Evolutionary conservation across 2,329 filamentous ascomycete genomes (phyloP), one percentile per base, ranked within the genome.

Genomic region (Didymella pomorum): DNA sequence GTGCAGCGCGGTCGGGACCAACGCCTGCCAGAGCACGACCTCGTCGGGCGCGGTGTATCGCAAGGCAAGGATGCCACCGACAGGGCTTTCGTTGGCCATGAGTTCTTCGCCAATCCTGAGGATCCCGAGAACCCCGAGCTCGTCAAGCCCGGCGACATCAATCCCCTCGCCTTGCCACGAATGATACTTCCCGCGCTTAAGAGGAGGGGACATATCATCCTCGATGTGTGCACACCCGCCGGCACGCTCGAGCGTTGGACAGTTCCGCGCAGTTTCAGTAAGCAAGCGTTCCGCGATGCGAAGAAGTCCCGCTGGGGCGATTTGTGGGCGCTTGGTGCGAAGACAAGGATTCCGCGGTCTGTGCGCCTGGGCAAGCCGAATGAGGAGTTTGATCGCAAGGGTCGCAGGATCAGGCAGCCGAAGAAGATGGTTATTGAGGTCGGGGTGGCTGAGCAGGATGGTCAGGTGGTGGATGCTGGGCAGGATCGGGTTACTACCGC

Each of bases 231-330:
- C 81, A 98, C 95, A 0, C 90, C 94, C 0, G 84, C 86, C 0
- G 95, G 91, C 29, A 87, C 85, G 41, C 87, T 97, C 31, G 94
- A 99, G 81, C 91, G 95, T 54, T 99, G 95, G 95, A 95, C 90
- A 0, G 89, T 99, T 0, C 91, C 94, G 1, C 88, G 88, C 67
- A 92, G 88, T 59, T 95, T 89, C 78, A 89, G 89, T 75, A 88
- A 86, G 68, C 87, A 90, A 69, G 93, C 93, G 0, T 98, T 94
- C 79, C 92, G 91, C 68, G 95, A 98, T 73, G 95, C 95, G 33
- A 87, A 95, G 61, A 99, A 99, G 79, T 86, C 89, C 0, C 81
- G 80, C 52, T 98, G 94, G 95, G 95, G 95, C 37, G 95, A 98
- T 74, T 82, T 98, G 10, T 99, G 95, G 95, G 93, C 94, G 0